Base-by-base conservation (phyloP, 495 filamentous ascomycete species). In the Xylaria cubensis region DNA sequence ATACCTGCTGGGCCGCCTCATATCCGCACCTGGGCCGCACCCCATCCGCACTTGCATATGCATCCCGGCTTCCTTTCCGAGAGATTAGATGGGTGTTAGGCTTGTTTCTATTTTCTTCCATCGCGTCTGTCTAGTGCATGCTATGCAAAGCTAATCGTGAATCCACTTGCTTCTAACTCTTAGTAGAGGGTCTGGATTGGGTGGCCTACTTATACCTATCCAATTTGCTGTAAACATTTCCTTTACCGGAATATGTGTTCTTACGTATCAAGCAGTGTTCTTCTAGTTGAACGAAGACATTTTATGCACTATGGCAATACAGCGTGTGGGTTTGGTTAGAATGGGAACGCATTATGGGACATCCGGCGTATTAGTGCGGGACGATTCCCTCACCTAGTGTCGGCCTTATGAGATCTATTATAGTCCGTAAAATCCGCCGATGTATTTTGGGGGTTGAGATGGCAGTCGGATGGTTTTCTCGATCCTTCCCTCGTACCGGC, bases 21-120 rank as follows among this genome's bases (percentile, higher is more conserved):
- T 53, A 24, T 53, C 64, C 64, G 46, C 44, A 34, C 64, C 44
- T n/a, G 15, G 12, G 48, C 62, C 62, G 62, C 42, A 46, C 46
- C 19, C 46, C 41, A 26, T 67, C 65, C 65, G 65, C 65, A 42
- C 50, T 56, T n/a, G 65, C 65, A 67, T 67, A 42, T 63, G 61
- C 39, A 42, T 64, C 3, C 44, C 64, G 44, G 64, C 44, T 36
- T 24, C 46, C 46, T 53, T 63, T 66, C 64, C 64, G 64, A 53
- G 46, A 66, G 21, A 29, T 53, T 36, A 24, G 44, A 51, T 51
- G 15, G 29, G 17, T 34, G 17, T 39, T 34, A 2, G n/a, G 21
- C 19, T 61, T 36, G 34, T 39, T 61, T 36, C 17, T 61, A 61
- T 39, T 61, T 61, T 61, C 58, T 39, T 39, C 58, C 34, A 34